phyloP scores from a whole-genome alignment of 2,329 filamentous ascomycete genomes.

The Aspergillus ibericus region DNA sequence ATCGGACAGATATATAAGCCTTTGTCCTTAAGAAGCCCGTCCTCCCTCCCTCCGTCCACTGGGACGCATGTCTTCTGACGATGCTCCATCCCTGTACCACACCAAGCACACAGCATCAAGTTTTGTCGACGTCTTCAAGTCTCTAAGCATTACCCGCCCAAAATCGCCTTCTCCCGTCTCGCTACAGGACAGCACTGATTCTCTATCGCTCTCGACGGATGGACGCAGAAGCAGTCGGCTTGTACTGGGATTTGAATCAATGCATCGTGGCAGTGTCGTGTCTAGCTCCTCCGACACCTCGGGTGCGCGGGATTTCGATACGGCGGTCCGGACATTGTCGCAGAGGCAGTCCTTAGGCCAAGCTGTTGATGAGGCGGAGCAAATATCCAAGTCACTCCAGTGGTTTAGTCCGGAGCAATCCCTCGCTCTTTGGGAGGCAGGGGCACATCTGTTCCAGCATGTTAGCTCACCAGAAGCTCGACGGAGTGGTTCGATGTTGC shows the following conservation, averaged over 20 bases:
- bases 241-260: conserved; percentile 39
- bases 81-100: conserved; percentile 39
- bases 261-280: conserved; percentile 44
- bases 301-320: conserved; percentile 39
- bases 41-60: conserved; percentile 21
- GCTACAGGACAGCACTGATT: conserved; percentile 33
- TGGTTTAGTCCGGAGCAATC: conserved; percentile 43
- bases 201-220: conserved; percentile 31
- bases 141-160: conserved; percentile 40
- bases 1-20: conserved; percentile 22
- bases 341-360: conserved; percentile 36
- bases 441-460: conserved; percentile 39
- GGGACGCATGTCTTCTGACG: conserved; percentile 45
- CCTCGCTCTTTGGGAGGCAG: conserved; percentile 41
- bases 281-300: conserved; percentile 41
- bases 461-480: conserved; percentile 37
- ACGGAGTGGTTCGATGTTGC: conserved; percentile 34
- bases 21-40: conserved; percentile 17
- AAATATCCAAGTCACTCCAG: conserved; percentile 32
- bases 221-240: conserved; percentile 34
- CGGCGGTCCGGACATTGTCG: conserved; percentile 35
- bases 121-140: conserved; percentile 46
- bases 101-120: conserved; percentile 39
- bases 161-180: conserved; percentile 41
- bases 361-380: conserved; percentile 42